A percentile compares a stretch with the other conserved stretches of the same genome.
Conservation (phyloP, 108 stramenopile genomes). For the Fragilaria crotonensis region DNA sequence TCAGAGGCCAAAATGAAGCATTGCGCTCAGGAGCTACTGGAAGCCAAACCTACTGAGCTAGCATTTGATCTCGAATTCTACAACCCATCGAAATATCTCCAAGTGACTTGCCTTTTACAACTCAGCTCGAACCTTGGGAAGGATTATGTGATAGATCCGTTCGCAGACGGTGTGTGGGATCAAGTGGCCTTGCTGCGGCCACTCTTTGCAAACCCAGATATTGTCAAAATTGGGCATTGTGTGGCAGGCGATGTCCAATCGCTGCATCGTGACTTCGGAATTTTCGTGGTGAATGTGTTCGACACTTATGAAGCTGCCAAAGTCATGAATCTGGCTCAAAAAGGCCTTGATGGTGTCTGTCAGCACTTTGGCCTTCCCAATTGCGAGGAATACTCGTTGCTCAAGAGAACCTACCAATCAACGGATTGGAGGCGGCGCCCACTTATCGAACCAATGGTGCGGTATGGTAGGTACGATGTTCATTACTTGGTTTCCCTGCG, state of each 20-base stretch:
- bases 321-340: slow-evolving; percentile 21
- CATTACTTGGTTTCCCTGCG: slow-evolving; percentile 64
- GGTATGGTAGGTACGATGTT: slow-evolving; percentile 80
- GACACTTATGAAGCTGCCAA: slow-evolving; percentile 86
- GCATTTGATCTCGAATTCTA: slow-evolving; percentile 82
- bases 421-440: slow-evolving; percentile 89
- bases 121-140: slow-evolving; percentile 44
- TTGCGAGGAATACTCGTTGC: slow-evolving; percentile 38
- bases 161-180: slow-evolving; percentile 71
- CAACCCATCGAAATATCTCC: slow-evolving; percentile 40
- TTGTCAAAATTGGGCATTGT: slow-evolving; percentile 93
- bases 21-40: slow-evolving; percentile 47
- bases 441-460: slow-evolving; percentile 70
- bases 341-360: slow-evolving; percentile 56
- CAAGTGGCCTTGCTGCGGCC: slow-evolving; percentile 42
- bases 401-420: slow-evolving; percentile 80
- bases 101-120: slow-evolving; percentile 70
- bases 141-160: slow-evolving; percentile 77
- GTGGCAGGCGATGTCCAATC: slow-evolving; percentile 81
- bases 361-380: slow-evolving; percentile 56
- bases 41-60: slow-evolving; percentile 30
- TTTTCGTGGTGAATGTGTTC: slow-evolving; percentile 88
- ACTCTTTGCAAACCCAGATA: slow-evolving; percentile 74
- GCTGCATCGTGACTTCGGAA: slow-evolving; percentile 91
- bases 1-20: slow-evolving; percentile 49